These are phyloP conservation scores for Davidsoniella australis DNA, from an alignment of 2,329 filamentous ascomycete genomes.

Conservation along the genomic window DNA sequence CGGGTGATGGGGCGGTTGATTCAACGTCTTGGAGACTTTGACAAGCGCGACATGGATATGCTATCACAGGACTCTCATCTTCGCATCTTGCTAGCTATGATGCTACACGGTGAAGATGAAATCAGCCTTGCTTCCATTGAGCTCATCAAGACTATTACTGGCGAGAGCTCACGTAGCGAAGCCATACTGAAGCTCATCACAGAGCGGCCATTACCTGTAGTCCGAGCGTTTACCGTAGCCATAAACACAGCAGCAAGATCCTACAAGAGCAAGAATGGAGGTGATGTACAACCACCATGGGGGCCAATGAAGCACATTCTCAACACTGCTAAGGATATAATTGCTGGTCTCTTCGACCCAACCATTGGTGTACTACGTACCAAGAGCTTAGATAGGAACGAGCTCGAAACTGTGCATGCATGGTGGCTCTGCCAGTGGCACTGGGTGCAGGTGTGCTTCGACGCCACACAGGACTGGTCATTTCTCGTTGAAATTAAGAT, in stretches of 20 bases:
- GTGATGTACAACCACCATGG: constrained; percentile 25
- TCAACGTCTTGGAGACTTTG: constrained; percentile 63
- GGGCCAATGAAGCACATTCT: constrained; percentile 39
- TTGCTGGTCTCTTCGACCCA: constrained; percentile 38
- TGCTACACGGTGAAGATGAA: constrained; percentile 64
- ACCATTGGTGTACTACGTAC: constrained; percentile 37
- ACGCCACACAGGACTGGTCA: constrained; percentile 72
- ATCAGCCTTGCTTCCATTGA: constrained; percentile 68
- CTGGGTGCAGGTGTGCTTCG: constrained; percentile 63
- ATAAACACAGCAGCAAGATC: constrained; percentile 20
- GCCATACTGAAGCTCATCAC: constrained; percentile 31
- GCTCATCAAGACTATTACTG: constrained; percentile 67
- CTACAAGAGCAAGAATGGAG: constrained; percentile 9
- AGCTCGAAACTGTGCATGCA: constrained; percentile 48
- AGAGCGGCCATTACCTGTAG: constrained; percentile 19
- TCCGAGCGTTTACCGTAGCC: constrained; percentile 26
- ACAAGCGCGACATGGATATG: constrained; percentile 46
- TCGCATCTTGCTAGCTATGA: constrained; percentile 56
- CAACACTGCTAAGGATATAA: constrained; percentile 38
- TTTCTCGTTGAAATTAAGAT: constrained; percentile 52
- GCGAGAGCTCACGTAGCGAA: constrained; percentile 37
- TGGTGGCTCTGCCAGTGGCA: constrained; percentile 83
- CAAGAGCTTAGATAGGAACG: constrained; percentile 38
- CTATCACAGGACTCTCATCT: constrained; percentile 53
- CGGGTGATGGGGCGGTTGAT: constrained; percentile 55